Conservation (phyloP, 331 rosid genomes). For the Phaseolus coccineus region DNA sequence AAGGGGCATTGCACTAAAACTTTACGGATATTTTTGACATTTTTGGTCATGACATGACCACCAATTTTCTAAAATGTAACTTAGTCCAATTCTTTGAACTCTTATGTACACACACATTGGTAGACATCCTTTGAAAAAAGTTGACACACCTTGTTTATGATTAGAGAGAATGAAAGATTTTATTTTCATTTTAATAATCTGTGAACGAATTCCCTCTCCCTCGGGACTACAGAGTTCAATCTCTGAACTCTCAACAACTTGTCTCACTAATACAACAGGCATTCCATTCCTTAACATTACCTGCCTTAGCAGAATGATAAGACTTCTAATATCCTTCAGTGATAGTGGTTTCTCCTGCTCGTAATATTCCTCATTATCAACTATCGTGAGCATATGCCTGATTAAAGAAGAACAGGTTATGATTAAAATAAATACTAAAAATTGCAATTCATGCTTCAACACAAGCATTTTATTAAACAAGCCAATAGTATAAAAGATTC, state of each 20-base stretch:
- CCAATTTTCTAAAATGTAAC: not conserved
- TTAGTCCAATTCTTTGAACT: not conserved
- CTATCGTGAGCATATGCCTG: constrained; percentile 95
- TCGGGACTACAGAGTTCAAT: constrained; percentile 7
- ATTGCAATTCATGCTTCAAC: constrained; percentile 31
- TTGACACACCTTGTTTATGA: not conserved
- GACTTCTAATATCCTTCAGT: constrained; percentile 79
- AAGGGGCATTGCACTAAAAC: not conserved
- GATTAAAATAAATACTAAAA: not conserved
- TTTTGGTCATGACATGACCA: not conserved
- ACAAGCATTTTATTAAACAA: constrained; percentile 25
- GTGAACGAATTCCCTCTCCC: constrained; percentile 17
- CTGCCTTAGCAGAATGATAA: constrained; percentile 89
- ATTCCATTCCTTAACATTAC: constrained; percentile 50
- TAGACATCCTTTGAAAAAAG: not conserved
- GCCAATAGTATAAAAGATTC: constrained; percentile 32
- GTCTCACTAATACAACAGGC: constrained; percentile 4
- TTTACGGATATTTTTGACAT: not conserved
- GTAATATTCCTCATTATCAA: constrained; percentile 94
- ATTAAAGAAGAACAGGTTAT: constrained; percentile 38
- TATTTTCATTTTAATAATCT: not conserved
- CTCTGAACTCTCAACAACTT: constrained; percentile 42
- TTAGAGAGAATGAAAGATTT: constrained; percentile 28
- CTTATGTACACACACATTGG: not conserved
- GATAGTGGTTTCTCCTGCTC: constrained; percentile 97